These are phyloP conservation scores for Medicago arabica DNA, from an alignment of 306 rosid species.

Conservation along the genomic window DNA sequence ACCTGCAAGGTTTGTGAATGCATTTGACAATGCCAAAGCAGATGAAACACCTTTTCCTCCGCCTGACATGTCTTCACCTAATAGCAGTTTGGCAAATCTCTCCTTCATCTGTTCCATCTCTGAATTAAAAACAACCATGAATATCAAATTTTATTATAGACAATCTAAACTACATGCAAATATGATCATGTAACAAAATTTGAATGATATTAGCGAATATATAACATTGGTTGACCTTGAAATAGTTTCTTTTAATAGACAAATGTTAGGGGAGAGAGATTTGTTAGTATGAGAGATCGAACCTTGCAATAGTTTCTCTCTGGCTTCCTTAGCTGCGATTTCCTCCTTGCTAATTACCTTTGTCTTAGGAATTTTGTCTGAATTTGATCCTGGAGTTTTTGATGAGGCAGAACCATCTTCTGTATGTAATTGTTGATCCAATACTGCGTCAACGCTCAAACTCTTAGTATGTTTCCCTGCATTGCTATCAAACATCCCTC, in stretches of 20 bases:
- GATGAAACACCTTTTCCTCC: conserved; percentile 99
- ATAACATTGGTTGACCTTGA: too few species aligned
- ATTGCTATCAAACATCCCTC: conserved; percentile 46
- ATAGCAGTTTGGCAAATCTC: conserved; percentile 82
- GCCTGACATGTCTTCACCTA: conserved; percentile 99
- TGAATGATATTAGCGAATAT: conserved; percentile 10
- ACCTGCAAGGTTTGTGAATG: conserved; percentile 98
- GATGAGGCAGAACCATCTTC: conserved; percentile 51
- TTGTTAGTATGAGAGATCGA: not conserved
- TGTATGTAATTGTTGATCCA: conserved; percentile 20
- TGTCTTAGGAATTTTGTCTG: conserved; percentile 42
- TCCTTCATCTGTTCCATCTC: conserved; percentile 95
- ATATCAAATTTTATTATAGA: not conserved
- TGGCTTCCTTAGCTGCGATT: conserved; percentile 54
- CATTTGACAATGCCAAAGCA: conserved; percentile 93
- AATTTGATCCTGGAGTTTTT: conserved; percentile 56
- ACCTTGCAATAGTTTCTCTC: conserved; percentile 63
- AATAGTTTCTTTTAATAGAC: too few species aligned
- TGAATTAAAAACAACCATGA: conserved; percentile 51
- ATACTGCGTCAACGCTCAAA: conserved; percentile 55
- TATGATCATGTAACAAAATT: not conserved
- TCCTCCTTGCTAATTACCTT: conserved; percentile 52
- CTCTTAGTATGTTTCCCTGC: conserved; percentile 60
- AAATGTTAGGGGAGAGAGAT: too few species aligned
- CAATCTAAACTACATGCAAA: not conserved